Conservation (phyloP, 495 filamentous ascomycete species). For the Talaromyces proteolyticus region DNA sequence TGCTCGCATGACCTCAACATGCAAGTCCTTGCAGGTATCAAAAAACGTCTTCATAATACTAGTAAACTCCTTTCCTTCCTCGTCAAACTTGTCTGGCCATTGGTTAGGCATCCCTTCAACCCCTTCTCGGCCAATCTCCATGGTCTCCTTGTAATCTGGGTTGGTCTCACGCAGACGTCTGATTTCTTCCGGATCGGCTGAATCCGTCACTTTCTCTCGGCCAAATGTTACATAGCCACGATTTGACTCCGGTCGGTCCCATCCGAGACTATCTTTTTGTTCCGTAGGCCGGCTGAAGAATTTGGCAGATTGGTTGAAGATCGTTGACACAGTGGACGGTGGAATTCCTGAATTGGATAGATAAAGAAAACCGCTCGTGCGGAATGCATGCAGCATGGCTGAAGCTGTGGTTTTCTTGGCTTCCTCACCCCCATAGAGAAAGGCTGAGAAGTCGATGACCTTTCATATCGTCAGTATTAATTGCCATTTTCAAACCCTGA, state of each 20-base stretch:
- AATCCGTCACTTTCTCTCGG: constrained; percentile 66
- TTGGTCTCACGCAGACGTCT: constrained; percentile 49
- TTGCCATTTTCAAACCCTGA: background rate
- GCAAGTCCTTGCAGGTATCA: constrained; percentile 63
- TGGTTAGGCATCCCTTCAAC: constrained; percentile 65
- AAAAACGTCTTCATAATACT: constrained; percentile 69
- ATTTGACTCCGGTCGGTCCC: constrained; percentile 69
- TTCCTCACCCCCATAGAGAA: constrained; percentile 57
- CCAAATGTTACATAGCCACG: constrained; percentile 73
- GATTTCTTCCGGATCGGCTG: constrained; percentile 52
- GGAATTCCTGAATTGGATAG: constrained; percentile 73
- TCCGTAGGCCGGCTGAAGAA: constrained; percentile 71
- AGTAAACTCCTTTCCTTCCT: constrained; percentile 61
- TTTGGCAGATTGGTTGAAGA: constrained; percentile 65
- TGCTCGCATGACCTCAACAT: constrained; percentile 77
- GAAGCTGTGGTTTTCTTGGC: constrained; percentile 61
- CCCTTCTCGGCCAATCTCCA: constrained; percentile 77
- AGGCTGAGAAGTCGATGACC: constrained; percentile 82
- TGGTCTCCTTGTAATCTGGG: constrained; percentile 77
- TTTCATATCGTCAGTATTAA: constrained; percentile 22
- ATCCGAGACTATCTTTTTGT: constrained; percentile 65
- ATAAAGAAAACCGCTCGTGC: constrained; percentile 85
- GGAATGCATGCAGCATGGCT: constrained; percentile 73
- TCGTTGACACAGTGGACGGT: constrained; percentile 44
- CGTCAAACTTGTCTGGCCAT: constrained; percentile 67